Conservation (phyloP, 257 asterid genomes). For the Paulownia fortunei region DNA sequence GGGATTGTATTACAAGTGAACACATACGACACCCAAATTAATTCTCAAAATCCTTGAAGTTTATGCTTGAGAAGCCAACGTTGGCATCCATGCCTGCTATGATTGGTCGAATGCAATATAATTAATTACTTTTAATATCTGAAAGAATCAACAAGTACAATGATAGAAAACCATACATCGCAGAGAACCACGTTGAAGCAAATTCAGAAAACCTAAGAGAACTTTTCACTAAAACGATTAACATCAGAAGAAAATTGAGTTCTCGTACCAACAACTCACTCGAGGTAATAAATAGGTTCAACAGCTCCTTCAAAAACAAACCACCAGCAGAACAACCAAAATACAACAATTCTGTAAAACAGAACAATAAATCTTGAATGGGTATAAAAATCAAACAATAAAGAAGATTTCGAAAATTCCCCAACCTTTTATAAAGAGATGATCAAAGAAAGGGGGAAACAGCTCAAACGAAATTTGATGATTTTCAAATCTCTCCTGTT, state of each 20-base stretch:
- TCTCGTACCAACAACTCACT: conserved; percentile 22
- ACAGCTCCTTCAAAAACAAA: conserved; percentile 17
- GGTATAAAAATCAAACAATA: conserved; percentile 12
- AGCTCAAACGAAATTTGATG: neutral
- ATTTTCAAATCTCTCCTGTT: conserved; percentile 15
- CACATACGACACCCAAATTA: too few species aligned
- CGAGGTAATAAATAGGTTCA: neutral
- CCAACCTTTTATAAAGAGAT: conserved; percentile 33
- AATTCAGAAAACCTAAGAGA: neutral
- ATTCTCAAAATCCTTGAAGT: too few species aligned
- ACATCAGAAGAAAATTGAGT: conserved; percentile 2
- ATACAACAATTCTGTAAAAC: conserved; percentile 32
- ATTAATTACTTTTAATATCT: neutral
- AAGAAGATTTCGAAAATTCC: conserved; percentile 16
- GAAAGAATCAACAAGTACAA: neutral
- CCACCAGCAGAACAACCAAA: conserved; percentile 15
- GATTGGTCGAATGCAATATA: neutral
- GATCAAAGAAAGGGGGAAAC: conserved; percentile 23
- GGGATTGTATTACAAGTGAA: too few species aligned
- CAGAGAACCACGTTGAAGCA: neutral
- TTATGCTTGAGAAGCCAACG: too few species aligned
- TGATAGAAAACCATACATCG: neutral
- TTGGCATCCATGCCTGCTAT: too few species aligned
- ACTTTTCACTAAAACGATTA: conserved; percentile 7
- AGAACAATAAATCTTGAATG: conserved; percentile 3